Evolutionary conservation across 176 grass and related monocot genomes (phyloP).

Genomic region (Aegilops speltoides): DNA sequence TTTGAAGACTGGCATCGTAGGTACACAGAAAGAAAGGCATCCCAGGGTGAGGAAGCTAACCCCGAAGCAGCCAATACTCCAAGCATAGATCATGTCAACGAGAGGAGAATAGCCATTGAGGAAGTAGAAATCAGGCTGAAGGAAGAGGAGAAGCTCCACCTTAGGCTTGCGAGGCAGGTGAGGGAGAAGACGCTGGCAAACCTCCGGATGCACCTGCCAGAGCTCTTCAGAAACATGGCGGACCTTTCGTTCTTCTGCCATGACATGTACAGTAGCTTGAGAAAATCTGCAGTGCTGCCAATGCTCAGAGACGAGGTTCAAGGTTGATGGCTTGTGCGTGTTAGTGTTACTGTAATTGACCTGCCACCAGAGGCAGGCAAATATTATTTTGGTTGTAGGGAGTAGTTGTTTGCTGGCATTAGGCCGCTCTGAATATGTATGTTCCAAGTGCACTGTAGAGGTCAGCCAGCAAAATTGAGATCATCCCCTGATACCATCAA

Average conservation of each 20-base stretch:
- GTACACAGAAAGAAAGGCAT: conserved; percentile 50
- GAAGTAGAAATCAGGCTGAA: conserved; percentile 53
- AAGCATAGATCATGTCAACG: conserved; percentile 48
- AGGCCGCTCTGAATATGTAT: not conserved
- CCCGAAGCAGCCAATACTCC: conserved; percentile 35
- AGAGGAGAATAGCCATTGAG: conserved; percentile 53
- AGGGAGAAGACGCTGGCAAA: conserved; percentile 84
- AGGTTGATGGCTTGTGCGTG: conserved; percentile 16
- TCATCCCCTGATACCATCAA: no score
- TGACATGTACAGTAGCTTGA: conserved; percentile 66
- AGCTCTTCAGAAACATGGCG: conserved; percentile 71
- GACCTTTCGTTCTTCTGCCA: conserved; percentile 53
- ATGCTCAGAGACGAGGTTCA: conserved; percentile 30
- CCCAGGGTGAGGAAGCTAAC: conserved; percentile 52
- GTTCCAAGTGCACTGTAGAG: no score
- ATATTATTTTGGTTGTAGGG: not conserved
- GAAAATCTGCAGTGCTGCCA: conserved; percentile 7
- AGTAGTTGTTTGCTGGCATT: not conserved
- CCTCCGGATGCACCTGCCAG: conserved; percentile 76
- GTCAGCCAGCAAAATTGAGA: no score
- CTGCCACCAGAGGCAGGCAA: not conserved
- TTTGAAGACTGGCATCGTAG: conserved; percentile 72
- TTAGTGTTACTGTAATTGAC: not conserved
- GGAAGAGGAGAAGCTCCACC: conserved; percentile 55
- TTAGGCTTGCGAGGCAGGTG: conserved; percentile 64